A percentile compares a stretch with the other conserved stretches of the same genome.
phyloP scores from a whole-genome alignment of 2,329 filamentous ascomycete species.

The Coniochaeta sp. region DNA sequence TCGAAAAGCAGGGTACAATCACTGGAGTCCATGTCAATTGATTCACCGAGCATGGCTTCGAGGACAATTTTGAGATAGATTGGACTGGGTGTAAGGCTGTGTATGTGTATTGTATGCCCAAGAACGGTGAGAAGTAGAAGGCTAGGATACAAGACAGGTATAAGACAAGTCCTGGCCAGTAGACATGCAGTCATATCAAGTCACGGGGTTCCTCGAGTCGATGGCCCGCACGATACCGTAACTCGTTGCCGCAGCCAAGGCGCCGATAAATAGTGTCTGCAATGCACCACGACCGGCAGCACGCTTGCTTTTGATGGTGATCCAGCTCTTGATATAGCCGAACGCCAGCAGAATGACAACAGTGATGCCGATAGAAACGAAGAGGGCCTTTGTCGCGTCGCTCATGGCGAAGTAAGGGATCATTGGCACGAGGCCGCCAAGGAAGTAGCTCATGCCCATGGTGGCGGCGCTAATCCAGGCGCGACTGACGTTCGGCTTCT shows the following conservation, averaged over 20 bases:
- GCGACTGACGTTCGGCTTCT: constrained; percentile 32
- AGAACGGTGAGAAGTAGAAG: no score
- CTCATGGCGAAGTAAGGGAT: constrained; percentile 59
- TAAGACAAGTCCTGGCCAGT: no score
- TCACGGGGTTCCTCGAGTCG: not conserved
- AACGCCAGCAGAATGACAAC: constrained; percentile 53
- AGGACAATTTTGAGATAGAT: no score
- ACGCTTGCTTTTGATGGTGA: not conserved
- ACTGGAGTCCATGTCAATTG: no score
- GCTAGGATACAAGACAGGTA: no score
- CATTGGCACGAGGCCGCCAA: constrained; percentile 64
- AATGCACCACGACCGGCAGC: not conserved
- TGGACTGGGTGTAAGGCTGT: no score
- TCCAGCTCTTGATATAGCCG: constrained; percentile 51
- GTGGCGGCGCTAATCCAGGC: constrained; percentile 53
- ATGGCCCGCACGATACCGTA: not conserved
- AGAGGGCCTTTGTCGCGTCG: constrained; percentile 39
- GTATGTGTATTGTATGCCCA: no score
- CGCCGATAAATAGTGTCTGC: not conserved
- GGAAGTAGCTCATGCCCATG: constrained; percentile 61
- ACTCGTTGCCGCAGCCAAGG: not conserved
- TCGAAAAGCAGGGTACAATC: no score
- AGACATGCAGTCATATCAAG: no score
- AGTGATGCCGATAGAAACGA: constrained; percentile 53
- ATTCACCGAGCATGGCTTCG: no score